Percentiles rank a stretch among this genome's conserved stretches.
Conservation (phyloP, 495 filamentous ascomycete genomes). For the Haplographium delicatum region DNA sequence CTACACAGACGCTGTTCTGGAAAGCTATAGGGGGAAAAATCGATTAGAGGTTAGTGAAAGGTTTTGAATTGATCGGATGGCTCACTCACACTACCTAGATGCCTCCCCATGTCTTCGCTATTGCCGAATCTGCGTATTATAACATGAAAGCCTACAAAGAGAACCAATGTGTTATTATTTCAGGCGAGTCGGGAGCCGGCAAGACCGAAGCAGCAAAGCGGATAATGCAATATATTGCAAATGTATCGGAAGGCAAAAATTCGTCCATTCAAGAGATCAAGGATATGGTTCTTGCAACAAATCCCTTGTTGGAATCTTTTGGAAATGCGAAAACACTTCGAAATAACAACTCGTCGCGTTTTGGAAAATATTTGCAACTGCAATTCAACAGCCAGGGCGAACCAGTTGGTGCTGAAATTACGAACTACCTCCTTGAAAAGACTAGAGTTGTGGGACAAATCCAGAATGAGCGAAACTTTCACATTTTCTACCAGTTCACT, state of each 20-base stretch:
- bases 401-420: conserved; percentile 94
- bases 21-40: conserved; percentile 93
- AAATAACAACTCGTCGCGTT: conserved; percentile 98
- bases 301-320: conserved; percentile 94
- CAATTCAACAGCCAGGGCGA: conserved; percentile 94
- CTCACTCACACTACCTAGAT: conserved; percentile 33
- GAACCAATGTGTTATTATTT: conserved; percentile 99
- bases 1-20: conserved; percentile 88
- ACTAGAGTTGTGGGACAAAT: conserved; percentile 95
- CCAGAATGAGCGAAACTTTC: conserved; percentile 92
- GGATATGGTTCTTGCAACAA: conserved; percentile 98
- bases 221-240: conserved; percentile 99
- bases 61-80: not conserved
- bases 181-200: conserved; percentile 95
- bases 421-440: conserved; percentile 97
- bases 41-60: conserved; percentile 63
- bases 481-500: conserved; percentile 99
- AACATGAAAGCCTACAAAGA: conserved; percentile 99
- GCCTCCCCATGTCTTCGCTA: conserved; percentile 95
- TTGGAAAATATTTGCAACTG: conserved; percentile 97
- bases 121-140: conserved; percentile 95
- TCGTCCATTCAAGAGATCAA: conserved; percentile 96
- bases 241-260: conserved; percentile 81
- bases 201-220: conserved; percentile 99
- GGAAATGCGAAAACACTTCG: conserved; percentile 96